Evolutionary conservation across 2,329 filamentous ascomycete genomes (phyloP).

Genomic region (Penicillium occitanis): DNA sequence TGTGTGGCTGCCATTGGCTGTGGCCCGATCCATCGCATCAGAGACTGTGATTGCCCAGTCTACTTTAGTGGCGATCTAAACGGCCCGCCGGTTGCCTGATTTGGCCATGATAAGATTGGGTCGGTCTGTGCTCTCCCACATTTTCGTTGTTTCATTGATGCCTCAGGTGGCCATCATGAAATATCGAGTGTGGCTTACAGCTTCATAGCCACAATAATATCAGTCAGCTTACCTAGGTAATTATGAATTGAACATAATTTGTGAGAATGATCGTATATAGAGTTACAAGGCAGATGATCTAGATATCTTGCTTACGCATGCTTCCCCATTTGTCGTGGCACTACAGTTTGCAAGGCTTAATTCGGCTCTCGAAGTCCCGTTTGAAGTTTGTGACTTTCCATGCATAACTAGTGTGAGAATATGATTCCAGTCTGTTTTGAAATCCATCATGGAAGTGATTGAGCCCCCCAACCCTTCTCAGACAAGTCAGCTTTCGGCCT

Average conservation of each 20-base stretch:
- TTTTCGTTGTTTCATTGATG: neutral
- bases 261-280: neutral
- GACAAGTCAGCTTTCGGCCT: neutral
- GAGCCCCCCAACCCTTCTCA: neutral
- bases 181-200: neutral
- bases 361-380: neutral
- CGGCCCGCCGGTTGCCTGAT: neutral
- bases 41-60: neutral
- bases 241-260: neutral
- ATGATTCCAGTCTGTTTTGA: neutral
- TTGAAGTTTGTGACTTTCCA: neutral
- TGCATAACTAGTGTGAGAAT: neutral
- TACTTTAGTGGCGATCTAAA: neutral
- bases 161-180: neutral
- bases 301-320: neutral
- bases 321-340: neutral
- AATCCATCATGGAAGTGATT: neutral
- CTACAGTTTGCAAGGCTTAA: neutral
- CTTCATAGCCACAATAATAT: conserved; percentile 1
- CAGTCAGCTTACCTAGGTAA: neutral
- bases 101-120: neutral
- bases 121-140: neutral
- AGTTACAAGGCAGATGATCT: neutral
- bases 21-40: neutral
- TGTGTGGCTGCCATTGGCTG: conserved; percentile 4